These are phyloP conservation scores for Yarrowia sp. DNA, from an alignment of 805 yeast species.

Conservation along the genomic window DNA sequence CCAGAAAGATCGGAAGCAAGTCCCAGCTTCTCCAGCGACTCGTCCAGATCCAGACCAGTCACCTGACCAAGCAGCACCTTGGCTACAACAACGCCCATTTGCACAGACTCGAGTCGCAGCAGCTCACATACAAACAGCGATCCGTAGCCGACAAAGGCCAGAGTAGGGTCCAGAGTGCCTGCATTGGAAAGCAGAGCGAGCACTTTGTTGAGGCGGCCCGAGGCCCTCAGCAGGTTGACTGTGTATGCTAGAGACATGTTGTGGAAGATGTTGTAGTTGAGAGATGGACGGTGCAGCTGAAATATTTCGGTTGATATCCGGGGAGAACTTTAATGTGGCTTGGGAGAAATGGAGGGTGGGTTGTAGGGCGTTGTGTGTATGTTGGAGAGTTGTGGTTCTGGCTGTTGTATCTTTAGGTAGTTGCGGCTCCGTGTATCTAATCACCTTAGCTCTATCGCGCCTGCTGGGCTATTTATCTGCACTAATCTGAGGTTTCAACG, in stretches of 20 bases:
- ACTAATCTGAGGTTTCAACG: background rate
- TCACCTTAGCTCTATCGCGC: too few relatives aligned
- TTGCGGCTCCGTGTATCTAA: too few relatives aligned
- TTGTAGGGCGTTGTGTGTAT: background rate
- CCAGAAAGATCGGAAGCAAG: slow-evolving; percentile 10
- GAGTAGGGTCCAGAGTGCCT: slow-evolving; percentile 32
- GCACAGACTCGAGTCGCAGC: slow-evolving; percentile 13
- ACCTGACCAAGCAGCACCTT: slow-evolving; percentile 15
- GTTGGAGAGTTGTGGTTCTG: background rate
- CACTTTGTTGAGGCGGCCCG: slow-evolving; percentile 24
- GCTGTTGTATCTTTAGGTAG: background rate
- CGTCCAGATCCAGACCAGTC: slow-evolving; percentile 4
- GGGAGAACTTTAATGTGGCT: background rate
- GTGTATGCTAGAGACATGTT: slow-evolving; percentile 14
- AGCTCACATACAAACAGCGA: slow-evolving; percentile 33
- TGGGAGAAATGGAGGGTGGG: background rate
- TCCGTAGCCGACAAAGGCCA: slow-evolving; percentile 37
- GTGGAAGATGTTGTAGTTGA: background rate
- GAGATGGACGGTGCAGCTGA: background rate
- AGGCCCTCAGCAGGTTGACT: slow-evolving; percentile 25
- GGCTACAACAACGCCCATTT: background rate
- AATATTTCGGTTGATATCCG: slow-evolving; percentile 21
- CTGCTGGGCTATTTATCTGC: background rate
- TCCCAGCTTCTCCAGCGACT: slow-evolving; percentile 3
- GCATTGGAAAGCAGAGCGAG: background rate